Evolutionary conservation across 2,329 filamentous ascomycete genomes (phyloP).

Genomic region (Ceratocystis alfenasii): DNA sequence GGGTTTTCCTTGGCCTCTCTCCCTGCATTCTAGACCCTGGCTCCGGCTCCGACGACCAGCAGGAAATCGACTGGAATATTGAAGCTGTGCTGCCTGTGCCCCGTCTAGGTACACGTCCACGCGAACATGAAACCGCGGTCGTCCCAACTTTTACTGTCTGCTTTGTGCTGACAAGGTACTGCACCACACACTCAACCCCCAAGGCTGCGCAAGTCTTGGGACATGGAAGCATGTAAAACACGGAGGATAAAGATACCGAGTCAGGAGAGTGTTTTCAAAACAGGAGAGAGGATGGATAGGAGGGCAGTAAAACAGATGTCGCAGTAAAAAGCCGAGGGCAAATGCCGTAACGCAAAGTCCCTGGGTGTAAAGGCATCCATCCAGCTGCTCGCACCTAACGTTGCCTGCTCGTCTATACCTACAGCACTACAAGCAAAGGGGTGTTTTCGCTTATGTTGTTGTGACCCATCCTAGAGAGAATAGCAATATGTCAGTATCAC

Average conservation of each 20-base stretch:
- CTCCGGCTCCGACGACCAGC: too few relatives aligned
- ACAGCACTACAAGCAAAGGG: too few relatives aligned
- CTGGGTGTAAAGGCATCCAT: too few relatives aligned
- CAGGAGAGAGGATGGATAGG: not conserved
- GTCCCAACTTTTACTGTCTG: not conserved
- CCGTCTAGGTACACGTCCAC: not conserved
- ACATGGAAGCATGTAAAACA: not conserved
- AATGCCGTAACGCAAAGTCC: not conserved
- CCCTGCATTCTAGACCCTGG: too few relatives aligned
- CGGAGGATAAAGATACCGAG: not conserved
- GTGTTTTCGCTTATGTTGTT: too few relatives aligned
- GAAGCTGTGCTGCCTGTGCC: too few relatives aligned
- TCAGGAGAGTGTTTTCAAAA: not conserved
- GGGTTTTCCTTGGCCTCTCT: too few relatives aligned
- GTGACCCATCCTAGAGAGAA: too few relatives aligned
- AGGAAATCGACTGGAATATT: too few relatives aligned
- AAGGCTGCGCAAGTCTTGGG: not conserved
- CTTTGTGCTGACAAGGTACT: not conserved
- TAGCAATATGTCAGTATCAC: too few relatives aligned
- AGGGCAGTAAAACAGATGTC: not conserved
- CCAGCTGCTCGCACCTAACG: too few relatives aligned
- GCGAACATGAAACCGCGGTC: slow-evolving; percentile 1
- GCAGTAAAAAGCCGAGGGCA: not conserved
- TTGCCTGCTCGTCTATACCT: too few relatives aligned
- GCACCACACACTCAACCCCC: not conserved